Conservation (phyloP, 139 green algal species). For the Chlamydomonas incerta region DNA sequence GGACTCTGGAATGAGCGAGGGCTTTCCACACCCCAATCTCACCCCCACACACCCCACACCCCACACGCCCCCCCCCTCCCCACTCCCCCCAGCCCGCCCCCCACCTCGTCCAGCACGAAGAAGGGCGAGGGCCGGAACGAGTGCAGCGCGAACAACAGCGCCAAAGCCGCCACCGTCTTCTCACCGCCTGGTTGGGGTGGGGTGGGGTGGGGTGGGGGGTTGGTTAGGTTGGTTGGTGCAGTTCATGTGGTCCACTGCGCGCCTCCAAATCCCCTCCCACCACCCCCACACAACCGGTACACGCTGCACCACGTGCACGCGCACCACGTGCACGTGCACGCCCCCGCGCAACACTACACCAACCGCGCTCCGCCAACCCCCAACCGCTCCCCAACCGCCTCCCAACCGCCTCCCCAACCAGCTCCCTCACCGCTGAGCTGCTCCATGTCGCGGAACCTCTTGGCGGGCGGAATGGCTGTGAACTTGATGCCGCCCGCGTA, state of each 20-base stretch:
- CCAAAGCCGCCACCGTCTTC: conserved; percentile 96
- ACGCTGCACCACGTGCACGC: no score
- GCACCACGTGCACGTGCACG: no score
- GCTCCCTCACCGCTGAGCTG: conserved; percentile 87
- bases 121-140: conserved; percentile 93
- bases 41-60: no score
- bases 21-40: no score
- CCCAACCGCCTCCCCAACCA: background rate
- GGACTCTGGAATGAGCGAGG: no score
- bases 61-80: no score
- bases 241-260: no score
- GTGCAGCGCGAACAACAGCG: conserved; percentile 98
- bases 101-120: conserved; percentile 97
- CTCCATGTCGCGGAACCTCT: conserved; percentile 98
- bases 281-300: no score
- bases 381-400: background rate
- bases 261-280: no score
- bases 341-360: background rate
- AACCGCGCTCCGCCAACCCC: background rate
- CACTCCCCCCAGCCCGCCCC: no score
- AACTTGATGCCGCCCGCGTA: conserved; percentile 93
- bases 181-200: conserved; percentile 61
- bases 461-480: conserved; percentile 95
- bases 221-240: no score
- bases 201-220: background rate